Evolutionary conservation across 768 basidiomycete species (phyloP).

Genomic region (Leccinum longicurvipes): DNA sequence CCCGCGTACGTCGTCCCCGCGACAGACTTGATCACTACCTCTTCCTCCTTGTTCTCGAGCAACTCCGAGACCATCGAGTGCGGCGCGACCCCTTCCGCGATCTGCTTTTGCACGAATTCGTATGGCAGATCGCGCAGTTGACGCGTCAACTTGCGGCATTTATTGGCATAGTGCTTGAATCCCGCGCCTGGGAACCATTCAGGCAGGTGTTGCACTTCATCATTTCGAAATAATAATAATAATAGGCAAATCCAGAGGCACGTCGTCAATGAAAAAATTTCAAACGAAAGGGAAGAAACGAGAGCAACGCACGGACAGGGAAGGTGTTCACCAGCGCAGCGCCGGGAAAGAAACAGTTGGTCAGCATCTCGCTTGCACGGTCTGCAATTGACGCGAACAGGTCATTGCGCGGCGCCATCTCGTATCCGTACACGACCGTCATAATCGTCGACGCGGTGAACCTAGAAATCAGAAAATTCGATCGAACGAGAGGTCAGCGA

Average conservation of each 20-base stretch:
- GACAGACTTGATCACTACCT: slow-evolving; percentile 27
- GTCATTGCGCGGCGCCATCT: slow-evolving; percentile 31
- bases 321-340: slow-evolving; percentile 31
- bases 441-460: slow-evolving; percentile 32
- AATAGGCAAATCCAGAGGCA: neutral
- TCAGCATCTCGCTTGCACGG: slow-evolving; percentile 28
- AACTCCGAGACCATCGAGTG: slow-evolving; percentile 21
- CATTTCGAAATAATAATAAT: no score
- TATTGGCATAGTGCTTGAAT: slow-evolving; percentile 24
- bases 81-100: slow-evolving; percentile 15
- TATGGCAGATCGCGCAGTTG: slow-evolving; percentile 16
- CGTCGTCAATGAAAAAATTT: neutral
- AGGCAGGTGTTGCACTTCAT: slow-evolving; percentile 25
- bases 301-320: slow-evolving; percentile 23
- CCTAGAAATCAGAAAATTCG: slow-evolving; percentile 10
- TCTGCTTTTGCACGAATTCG: slow-evolving; percentile 19
- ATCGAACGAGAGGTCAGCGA: no score
- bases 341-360: slow-evolving; percentile 29
- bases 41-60: slow-evolving; percentile 26
- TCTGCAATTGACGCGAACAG: slow-evolving; percentile 31
- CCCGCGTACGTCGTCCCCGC: slow-evolving; percentile 32
- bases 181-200: slow-evolving; percentile 31
- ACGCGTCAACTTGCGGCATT: slow-evolving; percentile 16
- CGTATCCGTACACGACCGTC: slow-evolving; percentile 34
- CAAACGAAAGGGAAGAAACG: no score